phyloP scores from a whole-genome alignment of 2,329 filamentous ascomycete species.

The Aspergillus persii region DNA sequence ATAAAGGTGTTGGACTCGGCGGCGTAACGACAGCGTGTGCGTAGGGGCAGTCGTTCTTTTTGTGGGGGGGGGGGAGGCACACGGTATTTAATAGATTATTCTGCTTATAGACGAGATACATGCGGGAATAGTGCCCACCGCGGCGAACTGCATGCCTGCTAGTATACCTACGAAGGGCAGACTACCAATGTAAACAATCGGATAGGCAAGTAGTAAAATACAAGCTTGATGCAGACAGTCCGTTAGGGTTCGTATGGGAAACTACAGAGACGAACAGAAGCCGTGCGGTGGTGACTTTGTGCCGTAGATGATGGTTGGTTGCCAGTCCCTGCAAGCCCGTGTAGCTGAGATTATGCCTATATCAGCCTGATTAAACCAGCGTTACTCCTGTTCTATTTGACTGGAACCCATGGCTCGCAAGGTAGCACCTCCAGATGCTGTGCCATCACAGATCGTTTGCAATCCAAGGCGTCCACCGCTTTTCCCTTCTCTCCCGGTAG shows the following conservation, averaged over 20 bases:
- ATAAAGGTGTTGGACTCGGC: not conserved
- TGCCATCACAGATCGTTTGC: not conserved
- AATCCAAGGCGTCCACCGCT: not conserved
- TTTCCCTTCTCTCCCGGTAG: not conserved
- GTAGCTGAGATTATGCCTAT: not conserved
- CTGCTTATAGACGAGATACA: not conserved
- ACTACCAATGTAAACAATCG: not conserved
- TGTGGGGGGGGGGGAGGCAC: not conserved
- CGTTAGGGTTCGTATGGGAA: not conserved
- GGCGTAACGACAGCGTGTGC: not conserved
- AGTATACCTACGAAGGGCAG: constrained; percentile 47
- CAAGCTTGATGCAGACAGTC: not conserved
- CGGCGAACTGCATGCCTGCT: constrained; percentile 40
- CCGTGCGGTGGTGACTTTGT: too few species aligned
- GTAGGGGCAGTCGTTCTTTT: not conserved
- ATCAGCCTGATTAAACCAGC: not conserved
- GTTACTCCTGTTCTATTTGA: not conserved
- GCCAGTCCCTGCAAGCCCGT: too few species aligned
- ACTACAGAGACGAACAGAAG: too few species aligned
- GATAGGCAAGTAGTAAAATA: not conserved
- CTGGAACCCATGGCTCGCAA: not conserved
- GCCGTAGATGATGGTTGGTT: too few species aligned
- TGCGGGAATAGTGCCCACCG: constrained; percentile 11
- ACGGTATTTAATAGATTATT: constrained; percentile 45
- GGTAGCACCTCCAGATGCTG: not conserved